Evolutionary conservation across 495 filamentous ascomycete species (phyloP).

Genomic region (Daldinia concentrica): DNA sequence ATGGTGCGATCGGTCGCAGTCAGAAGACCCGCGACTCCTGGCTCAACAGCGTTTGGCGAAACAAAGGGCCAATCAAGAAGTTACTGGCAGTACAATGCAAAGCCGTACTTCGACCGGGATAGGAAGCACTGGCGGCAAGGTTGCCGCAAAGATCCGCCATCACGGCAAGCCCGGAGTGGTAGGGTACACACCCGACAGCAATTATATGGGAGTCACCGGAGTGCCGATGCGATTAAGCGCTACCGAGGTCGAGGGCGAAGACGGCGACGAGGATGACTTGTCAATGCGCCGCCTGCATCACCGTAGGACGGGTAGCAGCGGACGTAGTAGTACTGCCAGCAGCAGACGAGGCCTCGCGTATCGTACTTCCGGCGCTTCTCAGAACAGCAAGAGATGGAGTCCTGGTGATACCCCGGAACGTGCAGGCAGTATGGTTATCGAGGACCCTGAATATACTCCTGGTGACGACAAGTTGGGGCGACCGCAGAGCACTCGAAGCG

Average conservation of each 20-base stretch:
- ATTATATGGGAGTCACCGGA: constrained; percentile 73
- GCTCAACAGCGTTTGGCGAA: constrained; percentile 85
- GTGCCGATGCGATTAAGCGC: constrained; percentile 93
- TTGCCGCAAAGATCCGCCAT: constrained; percentile 81
- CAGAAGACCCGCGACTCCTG: constrained; percentile 84
- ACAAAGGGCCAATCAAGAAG: constrained; percentile 81
- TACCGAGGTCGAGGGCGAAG: constrained; percentile 89
- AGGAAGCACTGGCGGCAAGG: constrained; percentile 59
- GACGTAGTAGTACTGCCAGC: constrained; percentile 80
- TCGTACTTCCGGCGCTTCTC: constrained; percentile 59
- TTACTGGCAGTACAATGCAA: constrained; percentile 64
- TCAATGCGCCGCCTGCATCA: constrained; percentile 67
- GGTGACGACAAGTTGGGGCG: constrained; percentile 59
- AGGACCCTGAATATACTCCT: constrained; percentile 45
- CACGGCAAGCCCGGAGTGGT: constrained; percentile 75
- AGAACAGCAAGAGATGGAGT: constrained; percentile 66
- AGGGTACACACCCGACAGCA: constrained; percentile 75
- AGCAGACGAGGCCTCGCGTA: constrained; percentile 66
- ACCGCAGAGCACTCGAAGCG: constrained; percentile 59
- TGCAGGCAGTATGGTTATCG: constrained; percentile 54
- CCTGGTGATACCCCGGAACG: constrained; percentile 73
- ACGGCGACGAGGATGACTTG: constrained; percentile 76
- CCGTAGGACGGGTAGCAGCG: constrained; percentile 76
- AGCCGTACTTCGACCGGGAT: constrained; percentile 68
- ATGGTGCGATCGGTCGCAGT: constrained; percentile 95